Evolutionary conservation across 169 alveolate genomes (phyloP), one percentile per base, ranked within the genome.

Genomic region (Ichthyophthirius multifiliis): DNA sequence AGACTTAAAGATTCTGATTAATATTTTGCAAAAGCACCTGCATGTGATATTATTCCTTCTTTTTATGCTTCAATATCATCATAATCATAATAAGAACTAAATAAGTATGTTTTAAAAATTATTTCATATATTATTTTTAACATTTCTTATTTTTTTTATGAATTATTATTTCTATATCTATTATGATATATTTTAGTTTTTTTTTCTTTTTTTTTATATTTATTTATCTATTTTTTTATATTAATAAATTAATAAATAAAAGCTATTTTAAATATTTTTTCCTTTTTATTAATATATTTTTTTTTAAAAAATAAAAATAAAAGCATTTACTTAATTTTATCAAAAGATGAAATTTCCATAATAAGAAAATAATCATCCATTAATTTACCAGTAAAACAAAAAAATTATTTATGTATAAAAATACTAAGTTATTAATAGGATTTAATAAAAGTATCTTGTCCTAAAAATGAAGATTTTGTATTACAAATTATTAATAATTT

Each of bases 321-420:
- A 32, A 85, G 83, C 32, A 46, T 80, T 35, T 86, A 46, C 43
- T 27, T 77, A 23, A 65, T 64, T 15, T 73, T 81, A 5, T 65
- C 89, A n/a, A 15, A 73, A 16, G 92, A 90, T 41, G 81, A 62
- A 10, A 78, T 83, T 7, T 87, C 92, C 27, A 75, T 79, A 65
- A 91, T 86, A 3, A 85, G 94, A 74, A 90, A 90, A 65, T 79
- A 77, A 46, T 86, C 91, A 23, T 87, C 94, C 2, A 81, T 78
- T 20, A 73, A 76, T 32, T 76, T 90, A 23, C 80, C 78, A 46
- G 86, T 81, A 81, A 35, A 13, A 1, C 4, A 0, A 13, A 39
- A 37, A 15, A 5, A 16, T 18, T 34, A 6, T 7, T 35, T 1
- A 12, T 35, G 16, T 18, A 3, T 67, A 4, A 67, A 31, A n/a